Base-by-base conservation (phyloP, 306 rosid species). In the Psophocarpus tetragonolobus region DNA sequence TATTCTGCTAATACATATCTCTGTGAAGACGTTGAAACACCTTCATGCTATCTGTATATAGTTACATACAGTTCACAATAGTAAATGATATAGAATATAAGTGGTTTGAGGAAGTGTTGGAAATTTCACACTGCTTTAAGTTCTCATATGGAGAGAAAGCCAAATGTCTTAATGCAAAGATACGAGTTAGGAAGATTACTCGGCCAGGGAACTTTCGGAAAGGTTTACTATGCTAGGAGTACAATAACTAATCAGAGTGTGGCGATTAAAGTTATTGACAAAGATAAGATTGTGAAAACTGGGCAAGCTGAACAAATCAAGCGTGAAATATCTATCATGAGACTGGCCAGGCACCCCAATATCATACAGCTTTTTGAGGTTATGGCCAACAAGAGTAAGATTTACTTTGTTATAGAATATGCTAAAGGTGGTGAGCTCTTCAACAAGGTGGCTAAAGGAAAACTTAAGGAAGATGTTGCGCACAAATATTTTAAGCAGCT, bases 391-490 rank as follows among this genome's bases (percentile, higher is more conserved):
- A 94, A 87, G 86, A 88, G 81, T 42, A 94, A 91, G 89, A 94
- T 94, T 78, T 94, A 90, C 86, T 87, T 94, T 76, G 91, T 88
- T 62, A 76, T 94, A 64, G 98, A 94, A 82, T 91, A 80, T 87
- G 98, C 97, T 11, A 90, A 91, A 84, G 97, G 98, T 0, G 97
- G 97, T 15, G 98, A 94, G 82, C 97, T 94, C 44, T 94, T 94
- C 54, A 45, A 90, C 82, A 90, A 88, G 85, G 81, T 94, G n/a
- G 70, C 92, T 6, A 90, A 88, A 71, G 98, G 97, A 72, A 94
- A 78, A 82, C 90, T 94, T 62, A 92, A 83, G 70, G 96, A 94
- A 85, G 94, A 84, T 0, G 76, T 74, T 36, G 97, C 98, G 9
- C 83, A 87, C 80, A 90, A 56, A 17, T 94, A 88, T 86, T 91